These are phyloP conservation scores for Blumeriella jaapii DNA, from an alignment of 2,329 filamentous ascomycete genomes.

Conservation along the genomic window DNA sequence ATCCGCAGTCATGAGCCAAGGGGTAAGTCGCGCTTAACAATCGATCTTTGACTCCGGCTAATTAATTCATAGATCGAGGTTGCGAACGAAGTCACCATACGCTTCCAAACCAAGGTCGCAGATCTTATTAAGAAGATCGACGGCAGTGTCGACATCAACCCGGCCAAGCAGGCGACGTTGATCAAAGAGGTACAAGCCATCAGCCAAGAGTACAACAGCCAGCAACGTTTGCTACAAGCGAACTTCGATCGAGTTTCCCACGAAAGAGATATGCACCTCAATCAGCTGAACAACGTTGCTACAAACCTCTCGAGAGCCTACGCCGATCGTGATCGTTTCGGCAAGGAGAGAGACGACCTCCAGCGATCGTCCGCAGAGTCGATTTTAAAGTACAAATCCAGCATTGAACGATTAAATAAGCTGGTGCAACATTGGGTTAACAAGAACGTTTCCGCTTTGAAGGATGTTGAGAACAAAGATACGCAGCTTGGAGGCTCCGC, in stretches of 20 bases:
- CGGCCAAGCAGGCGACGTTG: background rate
- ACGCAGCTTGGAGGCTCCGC: slow-evolving; percentile 11
- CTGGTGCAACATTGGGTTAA: slow-evolving; percentile 5
- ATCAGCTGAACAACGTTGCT: slow-evolving; percentile 2
- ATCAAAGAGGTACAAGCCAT: slow-evolving; percentile 1
- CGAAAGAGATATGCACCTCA: background rate
- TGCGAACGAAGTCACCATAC: background rate
- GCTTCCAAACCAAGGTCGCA: background rate
- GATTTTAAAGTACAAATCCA: slow-evolving; percentile 2
- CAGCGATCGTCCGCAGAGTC: background rate
- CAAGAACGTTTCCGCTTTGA: slow-evolving; percentile 3
- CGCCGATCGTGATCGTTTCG: slow-evolving; percentile 5
- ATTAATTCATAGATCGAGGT: slow-evolving; percentile 2
- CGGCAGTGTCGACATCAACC: background rate
- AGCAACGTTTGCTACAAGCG: background rate
- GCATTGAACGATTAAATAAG: slow-evolving; percentile 2
- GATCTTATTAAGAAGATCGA: slow-evolving; percentile 1
- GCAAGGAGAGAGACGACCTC: slow-evolving; percentile 6
- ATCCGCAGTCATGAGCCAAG: background rate
- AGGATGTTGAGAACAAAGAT: slow-evolving; percentile 13
- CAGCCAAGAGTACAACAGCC: slow-evolving; percentile 1
- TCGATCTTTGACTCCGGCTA: background rate
- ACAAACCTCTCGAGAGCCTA: slow-evolving; percentile 4
- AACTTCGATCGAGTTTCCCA: background rate
- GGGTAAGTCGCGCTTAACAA: background rate